Evolutionary conservation across 73 alveolate genomes (phyloP), one percentile per base, ranked within the genome.

Genomic region (Paramecium sonneborni): DNA sequence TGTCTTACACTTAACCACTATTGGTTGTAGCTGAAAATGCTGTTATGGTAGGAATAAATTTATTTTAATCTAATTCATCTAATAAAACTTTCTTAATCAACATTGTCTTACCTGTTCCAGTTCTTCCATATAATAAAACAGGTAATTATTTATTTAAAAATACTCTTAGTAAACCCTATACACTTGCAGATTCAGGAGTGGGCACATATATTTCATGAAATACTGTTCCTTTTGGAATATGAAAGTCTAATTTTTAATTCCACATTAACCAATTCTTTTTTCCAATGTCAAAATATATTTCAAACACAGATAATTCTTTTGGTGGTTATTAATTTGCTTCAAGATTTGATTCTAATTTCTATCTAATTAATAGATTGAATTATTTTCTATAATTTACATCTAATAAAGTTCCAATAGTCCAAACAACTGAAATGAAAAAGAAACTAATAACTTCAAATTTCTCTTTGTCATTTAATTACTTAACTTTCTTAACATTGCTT

Each of bases 81-180:
- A 96, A 97, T 85, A 98, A 90, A 15, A 97, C 97, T 57, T 96
- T 98, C 85, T 98, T 96, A 44, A 96, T 91, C 74, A 97, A 94
- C 95, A 97, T 95, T 0, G 99, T 95, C 92, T 98, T 98, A 11
- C 99, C 99, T 30, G 98, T 94, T 72, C 99, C 99, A 1, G 99
- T 97, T 68, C 97, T 98, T 3, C 99, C 99, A 46, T 97, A 96
- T 28, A 97, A 92, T 26, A 97, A 68, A 32, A 93, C 88, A 70
- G 92, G 94, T 20, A 85, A 86, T 76, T 95, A 87, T 55, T 94
- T 92, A 34, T 92, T 57, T 58, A 95, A 58, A 57, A 96, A 92
- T 69, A 90, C 86, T 58, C 93, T 92, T 48, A 95, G 92, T 68
- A 96, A 85, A 93, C 76, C 90, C 20, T 79, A 35, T 2, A 44